These are phyloP conservation scores for Paraglomus occultum DNA, from an alignment of 192 early-diverging fungal genomes.

Conservation along the genomic window DNA sequence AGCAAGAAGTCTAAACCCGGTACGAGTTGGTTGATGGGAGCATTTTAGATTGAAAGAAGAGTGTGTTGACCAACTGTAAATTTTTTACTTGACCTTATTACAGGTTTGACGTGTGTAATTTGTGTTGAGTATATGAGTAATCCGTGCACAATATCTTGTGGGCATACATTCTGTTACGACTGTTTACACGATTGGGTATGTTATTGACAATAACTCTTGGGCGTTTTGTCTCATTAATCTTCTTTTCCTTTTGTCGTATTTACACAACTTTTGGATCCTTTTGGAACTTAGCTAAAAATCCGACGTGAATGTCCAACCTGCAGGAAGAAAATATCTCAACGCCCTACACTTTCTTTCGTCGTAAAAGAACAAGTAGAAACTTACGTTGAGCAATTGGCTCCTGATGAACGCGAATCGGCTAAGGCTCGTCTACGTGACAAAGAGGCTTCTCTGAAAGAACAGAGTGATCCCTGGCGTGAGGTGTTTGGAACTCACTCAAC, in stretches of 20 bases:
- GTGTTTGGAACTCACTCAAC: conserved; percentile 21
- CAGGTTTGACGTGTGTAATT: conserved; percentile 35
- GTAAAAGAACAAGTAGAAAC: conserved; percentile 40
- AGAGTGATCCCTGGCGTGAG: conserved; percentile 32
- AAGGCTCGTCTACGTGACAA: conserved; percentile 26
- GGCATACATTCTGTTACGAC: conserved; percentile 42
- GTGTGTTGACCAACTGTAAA: neutral
- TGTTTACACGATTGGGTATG: conserved; percentile 39
- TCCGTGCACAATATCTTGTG: conserved; percentile 40
- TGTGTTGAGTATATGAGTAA: conserved; percentile 40
- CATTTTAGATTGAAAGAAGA: neutral
- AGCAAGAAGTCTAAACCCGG: neutral
- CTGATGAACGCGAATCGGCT: conserved; percentile 23
- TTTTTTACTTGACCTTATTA: neutral
- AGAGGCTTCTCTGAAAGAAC: conserved; percentile 24
- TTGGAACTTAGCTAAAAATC: neutral
- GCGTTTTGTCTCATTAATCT: too few species aligned
- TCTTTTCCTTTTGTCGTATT: neutral
- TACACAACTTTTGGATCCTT: neutral
- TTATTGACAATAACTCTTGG: neutral
- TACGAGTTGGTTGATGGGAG: neutral
- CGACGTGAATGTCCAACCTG: conserved; percentile 36
- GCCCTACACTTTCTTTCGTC: conserved; percentile 36
- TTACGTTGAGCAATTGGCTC: conserved; percentile 25
- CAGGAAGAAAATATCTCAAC: conserved; percentile 33